These are phyloP conservation scores for Alternaria viburni DNA, from an alignment of 2,329 filamentous ascomycete species.

Conservation along the genomic window DNA sequence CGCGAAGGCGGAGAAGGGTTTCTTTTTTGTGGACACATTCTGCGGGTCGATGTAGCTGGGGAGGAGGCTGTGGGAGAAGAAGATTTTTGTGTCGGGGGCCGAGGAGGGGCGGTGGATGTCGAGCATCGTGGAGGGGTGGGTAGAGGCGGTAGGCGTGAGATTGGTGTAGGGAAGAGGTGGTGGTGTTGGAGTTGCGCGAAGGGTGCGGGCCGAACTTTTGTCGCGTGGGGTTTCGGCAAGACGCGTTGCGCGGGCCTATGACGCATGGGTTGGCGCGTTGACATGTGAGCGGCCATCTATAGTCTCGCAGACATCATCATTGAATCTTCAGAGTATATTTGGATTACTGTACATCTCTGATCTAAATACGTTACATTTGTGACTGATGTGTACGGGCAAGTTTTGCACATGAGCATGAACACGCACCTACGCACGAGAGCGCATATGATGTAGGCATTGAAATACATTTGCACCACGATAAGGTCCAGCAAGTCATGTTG, in stretches of 20 bases:
- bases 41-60: constrained; percentile 71
- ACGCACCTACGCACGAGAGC: neutral
- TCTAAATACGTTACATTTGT: neutral
- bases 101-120: constrained; percentile 42
- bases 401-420: neutral
- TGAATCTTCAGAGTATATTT: neutral
- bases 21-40: constrained; percentile 63
- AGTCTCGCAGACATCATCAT: neutral
- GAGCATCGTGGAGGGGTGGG: too few relatives aligned
- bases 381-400: neutral
- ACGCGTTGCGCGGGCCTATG: constrained; percentile 3
- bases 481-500: neutral
- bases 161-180: too few relatives aligned
- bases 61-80: constrained; percentile 72
- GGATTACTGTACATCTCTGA: neutral
- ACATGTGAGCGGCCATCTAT: neutral
- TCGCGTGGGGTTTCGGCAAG: constrained; percentile 8
- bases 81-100: constrained; percentile 67
- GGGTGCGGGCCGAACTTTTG: constrained; percentile 1
- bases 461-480: neutral
- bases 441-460: neutral
- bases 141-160: too few relatives aligned
- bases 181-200: neutral
- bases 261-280: constrained; percentile 4
- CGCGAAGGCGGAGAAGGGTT: constrained; percentile 75